Evolutionary conservation across 495 filamentous ascomycete genomes (phyloP), one percentile per base, ranked within the genome.

Genomic region (Sporormia fimetaria): DNA sequence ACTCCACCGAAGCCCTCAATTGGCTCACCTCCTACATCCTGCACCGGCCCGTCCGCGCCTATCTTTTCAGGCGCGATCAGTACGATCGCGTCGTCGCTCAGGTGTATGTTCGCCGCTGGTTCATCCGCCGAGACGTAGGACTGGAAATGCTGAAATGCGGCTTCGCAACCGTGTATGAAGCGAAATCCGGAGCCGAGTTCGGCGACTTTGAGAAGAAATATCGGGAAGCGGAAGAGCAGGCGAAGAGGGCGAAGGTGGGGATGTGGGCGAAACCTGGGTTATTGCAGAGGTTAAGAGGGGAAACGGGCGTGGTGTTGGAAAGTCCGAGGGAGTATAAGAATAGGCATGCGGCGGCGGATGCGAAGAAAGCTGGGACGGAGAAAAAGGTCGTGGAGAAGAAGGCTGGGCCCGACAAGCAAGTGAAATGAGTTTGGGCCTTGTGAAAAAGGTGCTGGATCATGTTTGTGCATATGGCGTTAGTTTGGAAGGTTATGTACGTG

Each of bases 11-110:
- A 54, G 85, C 92, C 14, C 66, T 87, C 18, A 57, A 67, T 20
- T 95, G 81, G 78, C 70, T 98, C 24, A 74, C 71, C 11, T 60
- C 60, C 9, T 87, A 85, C 55, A 67, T 95, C n/a, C 62, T 75
- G 10, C 66, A 74, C 24, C 71, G 72, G n/a, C 76, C 76, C 9
- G 80, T 96, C 23, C 77, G 87, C 24, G 86, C 75, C 4, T 78
- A 79, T 57, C 68, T 93, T 17, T 83, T 87, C 58, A 73, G 73
- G 25, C 74, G 78, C 12, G 90, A 98, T 58, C 90, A 96, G 54
- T 98, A 95, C 57, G 83, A 83, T 40, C 76, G 90, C 12, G 77
- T 90, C 8, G 87, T 98, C 1, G 84, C 80, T 7, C 87, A 80
- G 7, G 90, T 87, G 6, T 83, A 69, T 54, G 78, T 94, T 23